A percentile compares a stretch with the other conserved stretches of the same genome.
Evolutionary conservation across 2,329 filamentous ascomycete genomes (phyloP).

Genomic region (Botrytis paeoniae): DNA sequence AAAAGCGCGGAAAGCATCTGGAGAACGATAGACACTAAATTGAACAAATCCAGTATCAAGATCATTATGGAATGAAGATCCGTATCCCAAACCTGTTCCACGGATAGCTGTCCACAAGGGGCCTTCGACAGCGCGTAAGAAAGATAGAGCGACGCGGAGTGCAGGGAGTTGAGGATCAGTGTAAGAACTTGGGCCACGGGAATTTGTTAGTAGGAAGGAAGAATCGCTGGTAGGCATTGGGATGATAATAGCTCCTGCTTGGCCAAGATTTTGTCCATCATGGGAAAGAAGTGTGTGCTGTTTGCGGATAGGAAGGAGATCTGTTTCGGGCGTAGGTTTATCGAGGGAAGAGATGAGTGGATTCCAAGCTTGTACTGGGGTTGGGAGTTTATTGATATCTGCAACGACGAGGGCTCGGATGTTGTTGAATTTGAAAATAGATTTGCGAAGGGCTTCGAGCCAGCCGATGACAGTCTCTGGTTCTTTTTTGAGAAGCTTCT

Average conservation of each 20-base stretch:
- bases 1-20: slow-evolving; percentile 85
- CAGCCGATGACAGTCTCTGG: slow-evolving; percentile 72
- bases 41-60: slow-evolving; percentile 76
- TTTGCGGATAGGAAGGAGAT: slow-evolving; percentile 66
- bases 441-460: slow-evolving; percentile 72
- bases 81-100: slow-evolving; percentile 90
- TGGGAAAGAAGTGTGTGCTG: slow-evolving; percentile 69
- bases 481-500: slow-evolving; percentile 73
- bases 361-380: slow-evolving; percentile 80
- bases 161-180: slow-evolving; percentile 76
- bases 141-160: slow-evolving; percentile 82
- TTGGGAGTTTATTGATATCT: slow-evolving; percentile 68
- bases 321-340: slow-evolving; percentile 45
- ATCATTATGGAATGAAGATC: slow-evolving; percentile 73
- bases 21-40: slow-evolving; percentile 86
- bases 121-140: slow-evolving; percentile 89
- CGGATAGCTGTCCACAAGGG: slow-evolving; percentile 92
- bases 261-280: slow-evolving; percentile 72
- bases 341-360: slow-evolving; percentile 45
- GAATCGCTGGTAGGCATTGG: slow-evolving; percentile 92
- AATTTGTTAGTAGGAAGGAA: slow-evolving; percentile 77
- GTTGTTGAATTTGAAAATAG: slow-evolving; percentile 80
- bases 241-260: slow-evolving; percentile 71
- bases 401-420: slow-evolving; percentile 82
- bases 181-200: slow-evolving; percentile 71